Conservation (phyloP, 2,329 filamentous ascomycete species). For the Penicillium sp. region DNA sequence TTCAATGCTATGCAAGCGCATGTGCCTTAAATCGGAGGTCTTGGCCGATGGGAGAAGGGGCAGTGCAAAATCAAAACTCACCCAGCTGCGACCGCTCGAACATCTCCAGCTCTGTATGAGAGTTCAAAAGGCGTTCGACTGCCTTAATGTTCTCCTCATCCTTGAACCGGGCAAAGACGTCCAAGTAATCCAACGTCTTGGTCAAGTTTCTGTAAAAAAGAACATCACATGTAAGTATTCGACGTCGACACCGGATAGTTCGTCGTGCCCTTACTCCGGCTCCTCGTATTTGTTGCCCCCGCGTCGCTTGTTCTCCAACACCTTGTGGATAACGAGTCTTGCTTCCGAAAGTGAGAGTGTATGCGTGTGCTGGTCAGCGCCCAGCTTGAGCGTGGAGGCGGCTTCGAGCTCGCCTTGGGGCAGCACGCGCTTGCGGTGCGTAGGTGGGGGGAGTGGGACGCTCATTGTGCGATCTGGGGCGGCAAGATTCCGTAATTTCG, state of each 20-base stretch:
- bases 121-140: constrained; percentile 81
- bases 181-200: constrained; percentile 88
- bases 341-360: constrained; percentile 91
- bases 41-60: neutral
- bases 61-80: constrained; percentile 42
- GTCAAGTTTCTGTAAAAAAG: constrained; percentile 58
- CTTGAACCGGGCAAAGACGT: constrained; percentile 94
- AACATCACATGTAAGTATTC: neutral
- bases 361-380: constrained; percentile 89
- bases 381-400: constrained; percentile 73
- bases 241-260: neutral
- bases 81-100: constrained; percentile 93
- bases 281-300: constrained; percentile 79
- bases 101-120: constrained; percentile 72
- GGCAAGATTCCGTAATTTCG: neutral
- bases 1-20: neutral
- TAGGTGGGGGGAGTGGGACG: constrained; percentile 35
- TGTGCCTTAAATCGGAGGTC: neutral
- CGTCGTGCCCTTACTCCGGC: constrained; percentile 64
- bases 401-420: constrained; percentile 75
- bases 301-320: constrained; percentile 74
- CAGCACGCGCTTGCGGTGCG: constrained; percentile 42
- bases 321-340: constrained; percentile 83
- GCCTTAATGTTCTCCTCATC: constrained; percentile 90
- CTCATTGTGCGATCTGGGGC: constrained; percentile 25